Base-by-base conservation (phyloP, 2,329 filamentous ascomycete genomes). In the Epichloe gansuensis region DNA sequence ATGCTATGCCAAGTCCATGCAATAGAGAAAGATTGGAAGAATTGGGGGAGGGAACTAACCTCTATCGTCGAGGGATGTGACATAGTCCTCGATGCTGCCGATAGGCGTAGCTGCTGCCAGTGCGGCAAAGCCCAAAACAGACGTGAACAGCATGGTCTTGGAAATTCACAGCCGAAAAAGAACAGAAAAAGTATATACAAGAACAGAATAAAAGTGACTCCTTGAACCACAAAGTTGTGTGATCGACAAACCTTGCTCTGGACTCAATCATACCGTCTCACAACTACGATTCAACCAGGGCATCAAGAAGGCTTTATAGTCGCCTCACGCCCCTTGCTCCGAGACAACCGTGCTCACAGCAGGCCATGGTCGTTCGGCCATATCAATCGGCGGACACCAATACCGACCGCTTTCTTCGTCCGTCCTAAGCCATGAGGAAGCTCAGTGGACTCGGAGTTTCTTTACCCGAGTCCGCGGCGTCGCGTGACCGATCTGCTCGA, bases 11-110 rank as follows among this genome's bases (percentile, higher is more conserved):
- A 23, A 48, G 39, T 4, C 8, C 23, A 21, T n/a, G 5, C 3
- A 1, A 31, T 9, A 31, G 12, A 28, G 4, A 5, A 44, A 23
- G 42, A 8, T 12, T 2, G 28, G 5, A 6, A 8, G 11, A 28
- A 15, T 17, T 17, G 17, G 17, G 17, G 17, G 13, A 44, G 31
- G 6, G 12, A 45, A 13, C 62, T 58, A 60, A 72, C 71, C 62
- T 64, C 69, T 64, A 41, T 58, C 55, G 44, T 68, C 62, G 1
- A 73, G 54, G 15, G 56, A 50, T 35, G 52, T 56, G 21, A 52
- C 48, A 48, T 68, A 65, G 47, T 60, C 59, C 9, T 61, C 48
- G 11, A 66, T 52, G 11, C 56, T 56, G 13, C 37, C 37, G 11
- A 61, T 44, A 6, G 65, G 63, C 15, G 57, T 58, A 17, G 63